Percentiles rank a stretch among this genome's conserved stretches.
These are phyloP conservation scores for Spathaspora hagerdaliae DNA, from an alignment of 805 yeast species.

Conservation along the genomic window DNA sequence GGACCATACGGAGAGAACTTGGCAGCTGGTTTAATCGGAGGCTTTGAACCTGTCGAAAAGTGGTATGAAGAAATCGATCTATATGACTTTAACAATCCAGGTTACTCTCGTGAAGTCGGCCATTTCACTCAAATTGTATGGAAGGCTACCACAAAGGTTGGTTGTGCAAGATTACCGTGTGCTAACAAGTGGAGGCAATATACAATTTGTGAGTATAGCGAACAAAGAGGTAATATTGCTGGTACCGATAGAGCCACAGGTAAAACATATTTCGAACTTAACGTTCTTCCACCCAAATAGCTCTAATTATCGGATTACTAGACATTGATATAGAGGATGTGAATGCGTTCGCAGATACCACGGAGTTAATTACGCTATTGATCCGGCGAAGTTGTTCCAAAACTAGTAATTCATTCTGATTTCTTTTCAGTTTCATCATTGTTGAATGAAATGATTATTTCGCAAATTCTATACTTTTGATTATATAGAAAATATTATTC, in stretches of 20 bases:
- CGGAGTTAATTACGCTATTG: no score
- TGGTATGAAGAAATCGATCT: constrained; percentile 67
- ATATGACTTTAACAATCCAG: constrained; percentile 53
- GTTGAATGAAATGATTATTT: no score
- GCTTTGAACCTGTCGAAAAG: constrained; percentile 56
- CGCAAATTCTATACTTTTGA: no score
- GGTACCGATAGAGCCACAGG: constrained; percentile 31
- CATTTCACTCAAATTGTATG: constrained; percentile 80
- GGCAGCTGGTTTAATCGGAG: constrained; percentile 63
- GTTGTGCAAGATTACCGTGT: constrained; percentile 60
- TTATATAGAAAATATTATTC: no score
- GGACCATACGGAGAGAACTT: constrained; percentile 75
- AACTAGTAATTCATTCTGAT: no score
- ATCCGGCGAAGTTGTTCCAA: no score
- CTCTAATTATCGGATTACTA: no score
- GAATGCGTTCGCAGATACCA: no score
- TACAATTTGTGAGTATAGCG: constrained; percentile 66
- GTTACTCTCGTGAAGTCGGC: constrained; percentile 54
- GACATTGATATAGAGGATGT: no score
- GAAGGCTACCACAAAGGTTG: constrained; percentile 56
- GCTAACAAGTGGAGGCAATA: constrained; percentile 51
- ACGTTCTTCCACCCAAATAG: constrained; percentile 34
- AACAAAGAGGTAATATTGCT: constrained; percentile 48
- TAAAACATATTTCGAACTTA: constrained; percentile 33
- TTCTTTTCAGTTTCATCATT: no score